Evolutionary conservation across 345 rosid genomes (phyloP), one percentile per base, ranked within the genome.

Genomic region (Syzygium aromaticum): DNA sequence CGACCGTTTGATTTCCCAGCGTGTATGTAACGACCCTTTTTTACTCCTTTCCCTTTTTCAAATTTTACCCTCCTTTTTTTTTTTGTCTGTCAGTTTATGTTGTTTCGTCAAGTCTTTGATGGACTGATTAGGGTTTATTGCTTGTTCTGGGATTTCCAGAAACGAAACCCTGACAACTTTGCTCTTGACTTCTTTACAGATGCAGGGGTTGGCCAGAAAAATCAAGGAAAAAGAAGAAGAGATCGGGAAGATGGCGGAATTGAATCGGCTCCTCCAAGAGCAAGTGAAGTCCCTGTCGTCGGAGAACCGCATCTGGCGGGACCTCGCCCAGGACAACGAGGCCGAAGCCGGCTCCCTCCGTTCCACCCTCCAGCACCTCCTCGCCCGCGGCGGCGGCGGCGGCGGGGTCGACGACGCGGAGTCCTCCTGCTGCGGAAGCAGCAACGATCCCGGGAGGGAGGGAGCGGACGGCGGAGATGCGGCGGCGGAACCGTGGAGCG

Each of bases 351-450:
- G 92, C 84, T 91, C 93, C 8, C 92, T 96, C 28, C 90, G 96
- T 3, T 88, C 86, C 89, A 92, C 93, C 56, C 92, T 96, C 4
- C 94, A 91, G 59, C 95, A 92, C 11, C 94, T 93, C 51, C 91
- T 96, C 78, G 94, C 96, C 56, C 94, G 89, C 84, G 52, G 88
- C 83, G 7, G 87, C 28, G 88, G 61, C 43, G 90, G 87, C 1
- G 89, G 88, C 51, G 15, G 91, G 67, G 21, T 51, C 11, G 95
- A 92, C 7, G 96, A 95, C 11, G 92, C 88, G 5, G 94, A 92
- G 87, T 96, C 99, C 11, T 90, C 99, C 11, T 90, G 93, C 88
- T 94, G 99, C 46, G 98, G 95, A 49, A 94, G 99, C 88, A 94
- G 98, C 88, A 89, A 92, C 25, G 91, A 86, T 11, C 59, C 83